phyloP scores from a whole-genome alignment of 108 stramenopile genomes.

The Cafeteria roenbergensis region DNA sequence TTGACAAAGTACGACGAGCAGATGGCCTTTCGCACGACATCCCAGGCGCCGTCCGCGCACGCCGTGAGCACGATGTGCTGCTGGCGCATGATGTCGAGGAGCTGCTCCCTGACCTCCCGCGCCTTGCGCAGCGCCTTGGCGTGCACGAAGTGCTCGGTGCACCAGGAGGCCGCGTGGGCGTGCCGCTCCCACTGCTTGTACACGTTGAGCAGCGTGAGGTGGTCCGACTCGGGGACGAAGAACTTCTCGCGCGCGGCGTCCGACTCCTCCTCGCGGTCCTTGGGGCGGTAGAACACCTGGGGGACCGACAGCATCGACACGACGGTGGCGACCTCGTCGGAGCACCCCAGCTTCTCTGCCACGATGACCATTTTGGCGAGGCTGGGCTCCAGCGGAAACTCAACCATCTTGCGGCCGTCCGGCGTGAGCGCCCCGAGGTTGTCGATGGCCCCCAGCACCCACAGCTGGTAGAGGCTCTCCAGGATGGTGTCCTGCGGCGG shows the following conservation, averaged over 20 bases:
- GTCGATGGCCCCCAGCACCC: conserved; percentile 90
- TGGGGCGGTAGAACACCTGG: conserved; percentile 81
- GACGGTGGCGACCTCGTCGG: conserved; percentile 77
- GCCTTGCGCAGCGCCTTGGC: conserved; percentile 88
- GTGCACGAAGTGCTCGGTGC: conserved; percentile 88
- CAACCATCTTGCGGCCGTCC: conserved; percentile 80
- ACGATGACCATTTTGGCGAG: conserved; percentile 91
- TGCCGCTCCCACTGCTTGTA: conserved; percentile 80
- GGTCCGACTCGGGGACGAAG: conserved; percentile 96
- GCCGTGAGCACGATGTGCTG: conserved; percentile 50
- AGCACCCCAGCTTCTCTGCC: conserved; percentile 62
- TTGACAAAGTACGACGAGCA: conserved; percentile 99
- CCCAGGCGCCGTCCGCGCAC: conserved; percentile 45
- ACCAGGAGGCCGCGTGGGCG: conserved; percentile 80
- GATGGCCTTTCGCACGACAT: conserved; percentile 84
- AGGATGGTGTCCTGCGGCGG: conserved; percentile 92
- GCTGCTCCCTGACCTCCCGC: conserved; percentile 82
- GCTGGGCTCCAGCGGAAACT: conserved; percentile 90
- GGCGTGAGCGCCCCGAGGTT: conserved; percentile 76
- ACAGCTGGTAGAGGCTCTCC: conserved; percentile 89
- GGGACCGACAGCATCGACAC: conserved; percentile 93
- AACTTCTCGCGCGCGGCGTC: conserved; percentile 95
- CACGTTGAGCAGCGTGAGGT: conserved; percentile 87
- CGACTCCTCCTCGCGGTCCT: conserved; percentile 91
- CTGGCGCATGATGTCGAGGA: conserved; percentile 87